These are phyloP conservation scores for Xanthoconium stramineum DNA, from an alignment of 768 basidiomycete species.

Conservation along the genomic window DNA sequence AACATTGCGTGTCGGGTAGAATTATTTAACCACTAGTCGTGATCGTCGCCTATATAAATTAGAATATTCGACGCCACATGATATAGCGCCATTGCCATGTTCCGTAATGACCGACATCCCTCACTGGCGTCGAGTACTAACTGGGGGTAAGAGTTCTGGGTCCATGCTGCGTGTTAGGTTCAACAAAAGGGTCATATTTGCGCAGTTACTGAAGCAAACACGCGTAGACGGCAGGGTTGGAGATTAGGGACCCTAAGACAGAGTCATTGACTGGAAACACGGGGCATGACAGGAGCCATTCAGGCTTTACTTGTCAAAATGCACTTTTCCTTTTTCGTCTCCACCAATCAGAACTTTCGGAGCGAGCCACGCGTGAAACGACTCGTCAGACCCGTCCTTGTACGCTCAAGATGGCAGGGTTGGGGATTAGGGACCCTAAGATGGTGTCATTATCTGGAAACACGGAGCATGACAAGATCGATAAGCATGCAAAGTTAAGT, in stretches of 20 bases:
- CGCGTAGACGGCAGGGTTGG: neutral
- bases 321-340: neutral
- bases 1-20: neutral
- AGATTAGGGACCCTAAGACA: slow-evolving; percentile 1
- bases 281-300: too few species aligned
- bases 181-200: neutral
- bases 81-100: neutral
- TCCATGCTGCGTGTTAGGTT: neutral
- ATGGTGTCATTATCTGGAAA: too few species aligned
- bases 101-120: slow-evolving; percentile 1
- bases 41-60: slow-evolving; percentile 23
- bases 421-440: too few species aligned
- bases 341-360: neutral
- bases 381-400: too few species aligned
- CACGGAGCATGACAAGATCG: too few species aligned
- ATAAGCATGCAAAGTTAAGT: slow-evolving; percentile 17
- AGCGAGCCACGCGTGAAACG: neutral
- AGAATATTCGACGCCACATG: slow-evolving; percentile 9
- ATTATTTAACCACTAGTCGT: slow-evolving; percentile 13
- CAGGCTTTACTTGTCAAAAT: too few species aligned
- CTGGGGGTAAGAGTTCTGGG: neutral
- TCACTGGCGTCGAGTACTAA: neutral
- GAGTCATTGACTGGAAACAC: too few species aligned
- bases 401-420: too few species aligned
- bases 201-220: neutral